phyloP scores from a whole-genome alignment of 2,329 filamentous ascomycete genomes.

The Cercospora canescens region DNA sequence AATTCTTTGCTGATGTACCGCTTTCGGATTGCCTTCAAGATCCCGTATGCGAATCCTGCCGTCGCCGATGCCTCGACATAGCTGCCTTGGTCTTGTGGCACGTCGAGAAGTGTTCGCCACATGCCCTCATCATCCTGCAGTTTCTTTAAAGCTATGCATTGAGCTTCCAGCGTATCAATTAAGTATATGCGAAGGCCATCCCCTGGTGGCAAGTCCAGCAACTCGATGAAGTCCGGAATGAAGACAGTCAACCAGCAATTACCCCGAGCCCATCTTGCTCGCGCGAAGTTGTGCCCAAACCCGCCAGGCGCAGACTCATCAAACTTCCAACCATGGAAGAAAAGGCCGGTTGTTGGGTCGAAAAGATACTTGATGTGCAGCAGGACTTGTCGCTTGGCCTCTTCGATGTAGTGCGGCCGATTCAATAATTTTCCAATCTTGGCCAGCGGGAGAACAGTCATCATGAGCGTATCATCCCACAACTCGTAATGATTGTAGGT shows the following conservation, averaged over 20 bases:
- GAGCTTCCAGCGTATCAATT: slow-evolving; percentile 64
- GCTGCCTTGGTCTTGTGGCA: slow-evolving; percentile 64
- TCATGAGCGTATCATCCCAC: slow-evolving; percentile 87
- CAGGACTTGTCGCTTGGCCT: slow-evolving; percentile 76
- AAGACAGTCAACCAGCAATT: slow-evolving; percentile 79
- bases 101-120: slow-evolving; percentile 74
- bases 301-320: slow-evolving; percentile 56
- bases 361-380: slow-evolving; percentile 78
- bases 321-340: slow-evolving; percentile 83
- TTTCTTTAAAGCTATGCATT: slow-evolving; percentile 63
- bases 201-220: slow-evolving; percentile 60
- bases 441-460: slow-evolving; percentile 78
- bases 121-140: slow-evolving; percentile 62
- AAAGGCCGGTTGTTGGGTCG: slow-evolving; percentile 69
- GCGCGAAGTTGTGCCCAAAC: slow-evolving; percentile 57
- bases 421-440: slow-evolving; percentile 74
- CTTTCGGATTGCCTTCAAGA: slow-evolving; percentile 71
- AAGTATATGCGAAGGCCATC: slow-evolving; percentile 65
- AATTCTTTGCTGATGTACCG: slow-evolving; percentile 67
- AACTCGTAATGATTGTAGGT: slow-evolving; percentile 71
- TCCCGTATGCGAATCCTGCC: slow-evolving; percentile 77
- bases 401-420: slow-evolving; percentile 71
- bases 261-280: slow-evolving; percentile 58
- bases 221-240: slow-evolving; percentile 78
- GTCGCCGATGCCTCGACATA: slow-evolving; percentile 77